Percentiles rank a stretch among this genome's conserved stretches.
These are phyloP conservation scores for Aspergillus fumigatus DNA, from an alignment of 2,329 filamentous ascomycete species.

Conservation along the genomic window DNA sequence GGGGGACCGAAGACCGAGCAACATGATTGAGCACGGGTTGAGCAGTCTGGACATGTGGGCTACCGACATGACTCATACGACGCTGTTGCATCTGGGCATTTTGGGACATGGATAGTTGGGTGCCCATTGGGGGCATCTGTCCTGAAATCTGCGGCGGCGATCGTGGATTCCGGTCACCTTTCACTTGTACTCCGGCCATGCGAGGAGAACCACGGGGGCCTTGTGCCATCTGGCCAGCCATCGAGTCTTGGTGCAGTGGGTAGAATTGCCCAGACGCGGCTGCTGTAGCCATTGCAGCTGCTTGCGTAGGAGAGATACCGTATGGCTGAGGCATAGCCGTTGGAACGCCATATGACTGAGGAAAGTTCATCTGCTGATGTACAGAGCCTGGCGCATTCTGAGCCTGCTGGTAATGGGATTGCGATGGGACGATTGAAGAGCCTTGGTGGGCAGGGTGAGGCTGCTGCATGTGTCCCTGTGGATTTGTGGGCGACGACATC, in stretches of 20 bases:
- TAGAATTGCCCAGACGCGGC: slow-evolving; percentile 83
- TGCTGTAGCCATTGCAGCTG: slow-evolving; percentile 89
- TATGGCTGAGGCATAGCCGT: slow-evolving; percentile 69
- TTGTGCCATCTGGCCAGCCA: slow-evolving; percentile 55
- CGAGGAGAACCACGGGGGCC: slow-evolving; percentile 66
- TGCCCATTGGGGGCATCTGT: slow-evolving; percentile 48
- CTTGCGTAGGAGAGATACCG: slow-evolving; percentile 76
- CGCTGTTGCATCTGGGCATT: slow-evolving; percentile 59
- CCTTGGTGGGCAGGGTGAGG: slow-evolving; percentile 60
- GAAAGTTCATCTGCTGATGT: slow-evolving; percentile 73
- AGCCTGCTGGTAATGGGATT: slow-evolving; percentile 63
- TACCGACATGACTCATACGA: slow-evolving; percentile 71
- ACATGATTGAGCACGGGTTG: slow-evolving; percentile 72
- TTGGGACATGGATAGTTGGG: slow-evolving; percentile 47
- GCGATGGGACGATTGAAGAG: slow-evolving; percentile 75
- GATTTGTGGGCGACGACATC: slow-evolving; percentile 70
- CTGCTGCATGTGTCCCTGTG: slow-evolving; percentile 61
- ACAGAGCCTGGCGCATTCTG: slow-evolving; percentile 57
- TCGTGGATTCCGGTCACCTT: slow-evolving; percentile 69
- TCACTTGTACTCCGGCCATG: slow-evolving; percentile 63
- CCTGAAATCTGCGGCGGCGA: slow-evolving; percentile 69
- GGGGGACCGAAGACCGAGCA: slow-evolving; percentile 48
- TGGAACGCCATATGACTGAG: slow-evolving; percentile 69
- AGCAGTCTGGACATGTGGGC: slow-evolving; percentile 67
- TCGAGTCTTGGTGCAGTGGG: slow-evolving; percentile 67